phyloP scores from a whole-genome alignment of 179 eudicot genomes.

The Sideroxylon spinosum region DNA sequence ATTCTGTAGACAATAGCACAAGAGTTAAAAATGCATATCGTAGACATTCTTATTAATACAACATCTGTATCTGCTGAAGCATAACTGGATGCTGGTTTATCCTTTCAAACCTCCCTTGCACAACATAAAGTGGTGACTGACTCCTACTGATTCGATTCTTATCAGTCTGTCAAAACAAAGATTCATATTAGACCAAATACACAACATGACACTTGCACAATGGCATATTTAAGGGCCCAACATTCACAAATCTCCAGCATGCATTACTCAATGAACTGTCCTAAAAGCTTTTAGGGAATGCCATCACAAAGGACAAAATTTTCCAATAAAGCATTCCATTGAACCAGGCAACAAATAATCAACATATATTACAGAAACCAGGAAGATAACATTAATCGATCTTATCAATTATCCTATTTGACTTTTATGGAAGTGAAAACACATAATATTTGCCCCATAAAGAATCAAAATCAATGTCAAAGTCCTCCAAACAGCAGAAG shows the following conservation, averaged over 20 bases:
- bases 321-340: neutral
- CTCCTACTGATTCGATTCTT: constrained; percentile 68
- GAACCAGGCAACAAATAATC: neutral
- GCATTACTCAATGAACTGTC: neutral
- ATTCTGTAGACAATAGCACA: constrained; percentile 46
- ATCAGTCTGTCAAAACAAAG: constrained; percentile 54
- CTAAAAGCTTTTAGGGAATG: neutral
- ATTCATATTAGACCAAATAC: constrained; percentile 6
- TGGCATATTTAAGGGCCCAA: neutral
- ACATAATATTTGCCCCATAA: neutral
- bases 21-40: constrained; percentile 11
- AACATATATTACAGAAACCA: neutral
- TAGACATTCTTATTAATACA: neutral
- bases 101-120: constrained; percentile 75
- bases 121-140: constrained; percentile 77
- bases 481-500: neutral
- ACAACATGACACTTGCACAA: neutral
- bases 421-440: neutral
- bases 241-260: neutral
- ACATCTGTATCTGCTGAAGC: constrained; percentile 21
- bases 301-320: neutral
- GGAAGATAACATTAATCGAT: neutral
- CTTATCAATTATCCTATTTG: neutral
- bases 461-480: neutral
- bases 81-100: constrained; percentile 94